These are phyloP conservation scores for Kuraishia ogatae DNA, from an alignment of 805 yeast species.

Conservation along the genomic window DNA sequence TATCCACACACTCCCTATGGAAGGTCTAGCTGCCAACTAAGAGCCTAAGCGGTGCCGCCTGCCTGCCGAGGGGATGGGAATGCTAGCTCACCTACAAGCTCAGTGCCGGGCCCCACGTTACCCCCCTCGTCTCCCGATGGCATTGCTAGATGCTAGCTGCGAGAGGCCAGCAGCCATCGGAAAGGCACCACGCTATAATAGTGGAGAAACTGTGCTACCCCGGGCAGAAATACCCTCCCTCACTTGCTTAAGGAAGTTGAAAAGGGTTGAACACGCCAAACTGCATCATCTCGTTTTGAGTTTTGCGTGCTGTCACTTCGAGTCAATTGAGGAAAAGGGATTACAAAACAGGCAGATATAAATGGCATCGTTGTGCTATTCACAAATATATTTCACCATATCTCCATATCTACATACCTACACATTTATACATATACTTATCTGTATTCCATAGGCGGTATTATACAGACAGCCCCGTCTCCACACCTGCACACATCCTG, in stretches of 20 bases:
- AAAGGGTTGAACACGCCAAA: not conserved
- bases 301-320: not conserved
- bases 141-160: not conserved
- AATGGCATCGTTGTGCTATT: not conserved
- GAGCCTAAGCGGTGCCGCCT: too few relatives aligned
- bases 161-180: too few relatives aligned
- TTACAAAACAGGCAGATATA: not conserved
- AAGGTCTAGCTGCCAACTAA: too few relatives aligned
- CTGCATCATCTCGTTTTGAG: not conserved
- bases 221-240: not conserved
- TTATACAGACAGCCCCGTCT: too few relatives aligned
- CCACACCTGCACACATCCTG: not conserved
- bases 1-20: too few relatives aligned
- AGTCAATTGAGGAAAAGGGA: not conserved
- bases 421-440: not conserved
- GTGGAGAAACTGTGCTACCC: not conserved
- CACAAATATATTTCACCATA: not conserved
- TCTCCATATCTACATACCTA: not conserved
- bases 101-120: too few relatives aligned
- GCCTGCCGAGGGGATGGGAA: too few relatives aligned
- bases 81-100: too few relatives aligned
- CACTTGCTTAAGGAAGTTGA: not conserved
- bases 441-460: too few relatives aligned
- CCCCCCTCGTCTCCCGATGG: not conserved
- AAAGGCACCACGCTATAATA: not conserved